Base-by-base conservation (phyloP, 2,329 filamentous ascomycete species). In the Fusarium hainanense region DNA sequence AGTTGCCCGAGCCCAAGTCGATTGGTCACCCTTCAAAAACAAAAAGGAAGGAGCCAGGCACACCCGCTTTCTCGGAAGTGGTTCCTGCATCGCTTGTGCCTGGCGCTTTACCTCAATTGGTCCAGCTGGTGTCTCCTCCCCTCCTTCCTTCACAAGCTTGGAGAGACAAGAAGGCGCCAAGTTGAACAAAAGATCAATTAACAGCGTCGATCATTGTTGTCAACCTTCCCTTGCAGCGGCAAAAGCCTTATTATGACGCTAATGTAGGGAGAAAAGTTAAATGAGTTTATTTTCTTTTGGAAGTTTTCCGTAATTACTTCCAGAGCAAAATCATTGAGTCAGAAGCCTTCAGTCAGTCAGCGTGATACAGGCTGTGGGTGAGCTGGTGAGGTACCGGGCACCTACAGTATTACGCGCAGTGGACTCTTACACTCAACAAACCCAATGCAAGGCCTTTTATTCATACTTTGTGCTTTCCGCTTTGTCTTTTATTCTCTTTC, bases 51-150 rank as follows among this genome's bases (percentile, higher is more conserved):
- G 47, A 27, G 47, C 58, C 52, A 58, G 67, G 68, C 60, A 65
- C 69, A 63, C 66, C 54, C 61, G 69, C 58, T 60, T 51, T 48
- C 49, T 63, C 55, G 50, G 58, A 49, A 58, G 58, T 58, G 42
- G 72, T 74, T 72, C 72, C 72, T 74, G 72, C 70, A 30, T 74
- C 68, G 57, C 57, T 58, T 72, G 68, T 71, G 68, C 73, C 71
- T 75, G 71, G 56, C 62, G 71, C 72, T 54, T 65, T 63, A 50
- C 59, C 63, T 54, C 46, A 66, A 69, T 54, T 46, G 54, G 65
- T 32, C 9, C 34, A 37, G 40, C 18, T 47, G 40, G 23, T 23
- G 34, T 42, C 16, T 43, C 51, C 25, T 49, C 32, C 18, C 18
- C 10, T 30, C 28, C 10, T 37, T 12, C 34, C 34, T 37, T 37